Evolutionary conservation across 495 filamentous ascomycete genomes (phyloP), one percentile per base, ranked within the genome.

Genomic region (Thermochaetoides thermophila): DNA sequence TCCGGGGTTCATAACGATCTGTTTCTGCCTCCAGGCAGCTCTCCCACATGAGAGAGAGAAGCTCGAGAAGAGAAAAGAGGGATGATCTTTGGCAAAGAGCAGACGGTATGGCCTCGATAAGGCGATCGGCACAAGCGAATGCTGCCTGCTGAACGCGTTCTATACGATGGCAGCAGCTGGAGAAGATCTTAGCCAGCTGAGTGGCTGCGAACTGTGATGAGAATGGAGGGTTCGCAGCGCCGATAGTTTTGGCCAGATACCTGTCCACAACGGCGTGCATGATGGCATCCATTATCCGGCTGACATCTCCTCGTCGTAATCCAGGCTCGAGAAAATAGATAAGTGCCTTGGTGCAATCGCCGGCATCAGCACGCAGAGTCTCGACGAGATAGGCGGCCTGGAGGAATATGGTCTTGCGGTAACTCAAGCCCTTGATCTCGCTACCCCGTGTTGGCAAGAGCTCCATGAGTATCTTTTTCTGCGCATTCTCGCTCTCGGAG

Each of bases 1-100:
- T 76, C 39, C 76, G 75, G 56, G 82, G 87, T 32, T 82, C 77
- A 48, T 93, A 97, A 44, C 93, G 76, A 39, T 97, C 89, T 10
- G 84, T 82, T 49, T 97, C 91, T 8, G 77, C 77, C 49, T 96
- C 85, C 5, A 96, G 64, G 47, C 91, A 96, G 48, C 86, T 87
- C 16, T 68, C 68, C 87, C 86, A 97, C 78, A 97, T 82, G 22
- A 95, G 69, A 2, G 82, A 82, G 24, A 97, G 57, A 3, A 97
- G 71, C 49, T 96, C 89, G 5, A 96, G 63, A 20, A 97, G 66
- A 5, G 86, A 81, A 60, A 95, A 96, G 0, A 97, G 62, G 5
- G 89, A 93, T 9, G 74, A 69, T 44, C 78, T 79, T 44, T 92
- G 81, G 45, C 91, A 96, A 0, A 97, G 68, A 13, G 84, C 76